phyloP scores from a whole-genome alignment of 495 filamentous ascomycete genomes.

The Tuber umbilicatum region DNA sequence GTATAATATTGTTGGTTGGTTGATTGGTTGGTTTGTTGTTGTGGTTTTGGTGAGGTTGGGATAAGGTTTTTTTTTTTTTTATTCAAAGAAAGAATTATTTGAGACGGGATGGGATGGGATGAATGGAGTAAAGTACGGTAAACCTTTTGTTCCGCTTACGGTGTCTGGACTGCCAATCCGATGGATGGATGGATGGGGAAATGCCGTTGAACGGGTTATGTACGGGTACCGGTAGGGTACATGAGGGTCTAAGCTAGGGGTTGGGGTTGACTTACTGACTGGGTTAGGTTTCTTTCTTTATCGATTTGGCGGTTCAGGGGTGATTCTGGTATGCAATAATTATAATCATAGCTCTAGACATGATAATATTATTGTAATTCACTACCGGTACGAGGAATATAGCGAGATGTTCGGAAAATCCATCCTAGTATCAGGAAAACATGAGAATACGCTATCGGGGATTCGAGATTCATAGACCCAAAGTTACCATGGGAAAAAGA shows the following conservation, averaged over 20 bases:
- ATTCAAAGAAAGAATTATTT: too few species aligned
- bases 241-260: neutral
- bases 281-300: neutral
- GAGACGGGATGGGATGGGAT: too few species aligned
- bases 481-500: neutral
- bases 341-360: neutral
- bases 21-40: neutral
- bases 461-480: neutral
- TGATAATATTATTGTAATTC: neutral
- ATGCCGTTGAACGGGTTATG: too few species aligned
- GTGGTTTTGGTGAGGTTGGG: constrained; percentile 9
- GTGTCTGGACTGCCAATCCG: too few species aligned
- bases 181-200: too few species aligned
- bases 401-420: neutral
- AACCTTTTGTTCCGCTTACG: too few species aligned
- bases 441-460: neutral
- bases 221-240: neutral
- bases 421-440: neutral
- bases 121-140: too few species aligned
- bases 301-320: too few species aligned
- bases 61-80: constrained; percentile 29
- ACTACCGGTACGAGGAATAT: neutral
- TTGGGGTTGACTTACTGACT: neutral
- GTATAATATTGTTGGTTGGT: neutral
- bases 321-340: too few species aligned